A percentile compares a stretch with the other conserved stretches of the same genome.
These are phyloP conservation scores for Xanthoparmelia taractica DNA, from an alignment of 495 filamentous ascomycete species.

Conservation along the genomic window DNA sequence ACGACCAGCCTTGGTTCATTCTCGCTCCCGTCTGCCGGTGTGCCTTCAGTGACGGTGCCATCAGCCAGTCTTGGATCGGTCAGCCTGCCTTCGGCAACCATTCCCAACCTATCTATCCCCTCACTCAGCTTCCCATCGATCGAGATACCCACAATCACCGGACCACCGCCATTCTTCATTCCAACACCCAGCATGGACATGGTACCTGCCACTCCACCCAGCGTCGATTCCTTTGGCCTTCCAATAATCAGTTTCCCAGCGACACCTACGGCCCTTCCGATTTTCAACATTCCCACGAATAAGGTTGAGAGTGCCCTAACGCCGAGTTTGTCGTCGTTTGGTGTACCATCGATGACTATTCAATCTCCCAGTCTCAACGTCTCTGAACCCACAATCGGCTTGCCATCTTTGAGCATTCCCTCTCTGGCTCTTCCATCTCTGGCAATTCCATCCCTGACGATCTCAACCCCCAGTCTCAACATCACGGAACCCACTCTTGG, in stretches of 20 bases:
- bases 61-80: not conserved
- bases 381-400: not conserved
- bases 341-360: not conserved
- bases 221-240: not conserved
- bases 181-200: not conserved
- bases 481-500: not conserved
- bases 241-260: not conserved
- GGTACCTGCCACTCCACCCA: not conserved
- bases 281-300: not conserved
- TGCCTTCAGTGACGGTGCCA: not conserved
- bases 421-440: too few relatives aligned
- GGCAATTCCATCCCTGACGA: not conserved
- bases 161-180: not conserved
- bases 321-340: not conserved
- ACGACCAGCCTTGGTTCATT: not conserved
- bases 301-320: not conserved
- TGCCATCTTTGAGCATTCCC: not conserved
- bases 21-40: too few relatives aligned
- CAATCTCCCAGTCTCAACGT: not conserved
- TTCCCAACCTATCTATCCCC: not conserved
- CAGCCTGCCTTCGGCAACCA: not conserved
- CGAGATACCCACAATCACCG: not conserved
- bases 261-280: not conserved
- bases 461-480: not conserved
- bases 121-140: not conserved